phyloP scores from a whole-genome alignment of 2,329 filamentous ascomycete species.

The Chaetomium globosum region DNA sequence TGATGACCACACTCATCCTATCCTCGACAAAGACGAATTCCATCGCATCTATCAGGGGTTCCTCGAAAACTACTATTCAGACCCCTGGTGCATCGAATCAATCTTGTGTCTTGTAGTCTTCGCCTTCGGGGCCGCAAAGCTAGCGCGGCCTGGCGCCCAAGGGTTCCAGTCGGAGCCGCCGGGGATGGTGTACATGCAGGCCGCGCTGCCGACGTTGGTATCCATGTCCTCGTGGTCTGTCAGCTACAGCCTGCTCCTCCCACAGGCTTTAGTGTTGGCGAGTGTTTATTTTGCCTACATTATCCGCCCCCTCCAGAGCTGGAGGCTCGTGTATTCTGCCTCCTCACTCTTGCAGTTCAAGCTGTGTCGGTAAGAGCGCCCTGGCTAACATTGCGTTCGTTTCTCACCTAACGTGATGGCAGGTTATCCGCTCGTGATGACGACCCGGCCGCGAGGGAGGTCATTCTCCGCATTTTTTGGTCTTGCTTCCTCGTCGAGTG shows the following conservation, averaged over 20 bases:
- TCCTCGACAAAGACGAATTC: conserved; percentile 17
- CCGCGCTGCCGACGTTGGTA: conserved; percentile 11
- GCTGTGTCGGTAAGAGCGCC: conserved; percentile 12
- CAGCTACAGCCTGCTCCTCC: conserved; percentile 15
- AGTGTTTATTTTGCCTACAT: conserved; percentile 23
- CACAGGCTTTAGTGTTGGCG: conserved; percentile 17
- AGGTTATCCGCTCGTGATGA: conserved; percentile 16
- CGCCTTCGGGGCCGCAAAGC: conserved; percentile 9
- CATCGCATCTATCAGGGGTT: conserved; percentile 13
- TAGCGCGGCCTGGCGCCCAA: conserved; percentile 8
- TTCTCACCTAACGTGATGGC: background rate
- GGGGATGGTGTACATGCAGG: conserved; percentile 18
- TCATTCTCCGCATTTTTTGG: conserved; percentile 20
- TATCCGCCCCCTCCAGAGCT: conserved; percentile 19
- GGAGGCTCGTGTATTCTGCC: conserved; percentile 16
- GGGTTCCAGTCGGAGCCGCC: conserved; percentile 9
- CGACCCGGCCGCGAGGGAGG: conserved; percentile 9
- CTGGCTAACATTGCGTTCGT: background rate
- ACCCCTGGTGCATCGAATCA: conserved; percentile 20
- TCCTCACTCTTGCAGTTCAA: conserved; percentile 23
- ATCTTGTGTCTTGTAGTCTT: conserved; percentile 18
- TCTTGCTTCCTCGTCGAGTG: conserved; percentile 22
- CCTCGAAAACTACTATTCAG: conserved; percentile 10
- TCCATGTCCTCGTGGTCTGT: conserved; percentile 20
- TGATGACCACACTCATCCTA: conserved; percentile 14